Evolutionary conservation across 1,284 basidiomycete genomes (phyloP).

Genomic region (Boletellus sp.): DNA sequence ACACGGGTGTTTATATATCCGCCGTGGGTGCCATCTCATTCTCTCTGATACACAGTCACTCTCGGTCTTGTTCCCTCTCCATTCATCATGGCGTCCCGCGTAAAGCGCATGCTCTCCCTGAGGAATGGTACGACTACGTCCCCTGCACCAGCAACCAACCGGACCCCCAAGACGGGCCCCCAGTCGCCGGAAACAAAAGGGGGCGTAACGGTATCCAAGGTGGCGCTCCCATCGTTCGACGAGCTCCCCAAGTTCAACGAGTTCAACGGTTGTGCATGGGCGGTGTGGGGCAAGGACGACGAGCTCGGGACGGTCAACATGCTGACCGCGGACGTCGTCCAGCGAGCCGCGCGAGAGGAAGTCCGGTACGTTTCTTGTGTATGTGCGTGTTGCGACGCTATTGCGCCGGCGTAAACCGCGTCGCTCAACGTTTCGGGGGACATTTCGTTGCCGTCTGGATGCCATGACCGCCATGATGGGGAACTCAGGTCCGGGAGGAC

Average conservation of each 20-base stretch:
- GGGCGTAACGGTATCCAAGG: neutral
- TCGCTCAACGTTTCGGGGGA: too few relatives aligned
- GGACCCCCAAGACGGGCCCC: neutral
- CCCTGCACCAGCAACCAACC: neutral
- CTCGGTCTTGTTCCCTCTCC: neutral
- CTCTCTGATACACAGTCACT: too few relatives aligned
- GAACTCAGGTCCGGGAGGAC: slow-evolving; percentile 42
- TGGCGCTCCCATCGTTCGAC: slow-evolving; percentile 52
- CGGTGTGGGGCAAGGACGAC: slow-evolving; percentile 67
- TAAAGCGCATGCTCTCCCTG: slow-evolving; percentile 20
- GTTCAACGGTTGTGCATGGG: slow-evolving; percentile 66
- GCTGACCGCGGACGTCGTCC: slow-evolving; percentile 61
- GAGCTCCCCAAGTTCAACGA: slow-evolving; percentile 59
- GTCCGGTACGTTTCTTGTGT: slow-evolving; percentile 45
- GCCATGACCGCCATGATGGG: too few relatives aligned
- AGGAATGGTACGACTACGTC: slow-evolving; percentile 6
- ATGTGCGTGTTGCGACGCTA: too few relatives aligned
- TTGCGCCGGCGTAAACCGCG: too few relatives aligned
- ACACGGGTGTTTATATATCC: too few relatives aligned
- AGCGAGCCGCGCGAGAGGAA: slow-evolving; percentile 56
- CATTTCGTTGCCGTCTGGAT: too few relatives aligned
- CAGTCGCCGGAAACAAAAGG: neutral
- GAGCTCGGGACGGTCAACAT: slow-evolving; percentile 71
- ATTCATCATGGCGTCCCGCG: slow-evolving; percentile 14
- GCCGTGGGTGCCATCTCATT: neutral